Conservation (phyloP, 164 flowering plant species). For the Malania oleifera region DNA sequence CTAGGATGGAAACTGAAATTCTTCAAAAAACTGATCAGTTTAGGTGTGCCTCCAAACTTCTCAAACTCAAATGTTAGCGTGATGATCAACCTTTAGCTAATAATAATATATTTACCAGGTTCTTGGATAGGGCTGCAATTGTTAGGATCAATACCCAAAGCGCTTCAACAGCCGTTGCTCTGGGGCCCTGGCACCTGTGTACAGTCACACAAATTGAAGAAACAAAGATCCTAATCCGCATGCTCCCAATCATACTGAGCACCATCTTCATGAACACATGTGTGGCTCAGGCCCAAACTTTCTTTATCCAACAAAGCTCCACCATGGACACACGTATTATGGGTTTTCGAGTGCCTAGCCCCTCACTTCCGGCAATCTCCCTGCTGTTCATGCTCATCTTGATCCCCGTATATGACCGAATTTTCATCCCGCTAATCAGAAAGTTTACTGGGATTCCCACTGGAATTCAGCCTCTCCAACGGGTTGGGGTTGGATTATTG, state of each 20-base stretch:
- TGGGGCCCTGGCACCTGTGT: conserved; percentile 52
- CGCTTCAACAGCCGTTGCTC: neutral
- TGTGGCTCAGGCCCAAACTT: conserved; percentile 73
- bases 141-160: conserved; percentile 9
- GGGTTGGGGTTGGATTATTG: conserved; percentile 57
- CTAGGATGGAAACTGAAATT: conserved; percentile 28
- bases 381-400: conserved; percentile 42
- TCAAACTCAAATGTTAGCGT: too few species aligned
- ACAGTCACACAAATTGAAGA: conserved; percentile 73
- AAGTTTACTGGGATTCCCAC: conserved; percentile 57
- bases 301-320: conserved; percentile 59
- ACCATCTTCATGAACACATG: conserved; percentile 75
- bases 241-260: conserved; percentile 59
- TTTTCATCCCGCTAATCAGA: conserved; percentile 53
- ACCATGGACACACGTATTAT: conserved; percentile 48
- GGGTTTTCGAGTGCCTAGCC: conserved; percentile 45
- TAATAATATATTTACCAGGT: too few species aligned
- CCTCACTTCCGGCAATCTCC: conserved; percentile 63
- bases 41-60: conserved; percentile 37
- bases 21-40: conserved; percentile 60
- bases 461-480: conserved; percentile 55
- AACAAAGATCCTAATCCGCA: conserved; percentile 55
- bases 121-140: conserved; percentile 59
- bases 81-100: too few species aligned
- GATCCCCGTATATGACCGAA: conserved; percentile 56